A percentile compares a stretch with the other conserved stretches of the same genome.
phyloP scores from a whole-genome alignment of 2,329 filamentous ascomycete genomes.

The Aspergillus calidoustus region DNA sequence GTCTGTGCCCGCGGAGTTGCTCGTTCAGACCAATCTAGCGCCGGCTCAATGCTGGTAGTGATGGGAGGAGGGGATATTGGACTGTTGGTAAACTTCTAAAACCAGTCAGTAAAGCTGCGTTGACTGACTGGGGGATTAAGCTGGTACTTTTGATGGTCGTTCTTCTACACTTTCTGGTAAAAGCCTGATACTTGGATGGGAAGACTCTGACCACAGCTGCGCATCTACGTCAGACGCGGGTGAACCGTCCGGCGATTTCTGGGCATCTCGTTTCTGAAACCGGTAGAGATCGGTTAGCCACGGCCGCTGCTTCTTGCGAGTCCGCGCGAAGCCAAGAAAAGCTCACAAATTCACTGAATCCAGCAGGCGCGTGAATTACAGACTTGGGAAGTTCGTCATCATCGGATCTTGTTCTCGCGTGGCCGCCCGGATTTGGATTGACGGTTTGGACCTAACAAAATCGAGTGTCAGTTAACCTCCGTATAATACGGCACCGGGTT shows the following conservation, averaged over 20 bases:
- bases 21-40: conserved; percentile 68
- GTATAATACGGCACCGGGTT: not conserved
- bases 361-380: conserved; percentile 87
- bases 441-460: conserved; percentile 38
- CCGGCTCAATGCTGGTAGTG: conserved; percentile 72
- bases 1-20: conserved; percentile 85
- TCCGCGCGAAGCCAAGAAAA: not conserved
- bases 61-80: conserved; percentile 71
- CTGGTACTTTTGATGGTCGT: conserved; percentile 24
- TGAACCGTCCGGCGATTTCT: conserved; percentile 15
- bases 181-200: conserved; percentile 9
- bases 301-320: not conserved
- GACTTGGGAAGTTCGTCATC: conserved; percentile 76
- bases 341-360: conserved; percentile 78
- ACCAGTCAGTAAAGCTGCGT: conserved; percentile 2
- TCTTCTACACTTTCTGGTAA: conserved; percentile 1
- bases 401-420: conserved; percentile 52
- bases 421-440: conserved; percentile 20
- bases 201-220: not conserved
- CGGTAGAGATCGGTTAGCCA: not conserved
- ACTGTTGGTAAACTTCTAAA: conserved; percentile 37
- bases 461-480: not conserved
- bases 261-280: conserved; percentile 13
- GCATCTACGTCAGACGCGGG: conserved; percentile 17
- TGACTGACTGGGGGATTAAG: not conserved